A percentile compares a stretch with the other conserved stretches of the same genome.
These are phyloP conservation scores for Talaromyces sp. DNA, from an alignment of 2,329 filamentous ascomycete species.

Conservation along the genomic window DNA sequence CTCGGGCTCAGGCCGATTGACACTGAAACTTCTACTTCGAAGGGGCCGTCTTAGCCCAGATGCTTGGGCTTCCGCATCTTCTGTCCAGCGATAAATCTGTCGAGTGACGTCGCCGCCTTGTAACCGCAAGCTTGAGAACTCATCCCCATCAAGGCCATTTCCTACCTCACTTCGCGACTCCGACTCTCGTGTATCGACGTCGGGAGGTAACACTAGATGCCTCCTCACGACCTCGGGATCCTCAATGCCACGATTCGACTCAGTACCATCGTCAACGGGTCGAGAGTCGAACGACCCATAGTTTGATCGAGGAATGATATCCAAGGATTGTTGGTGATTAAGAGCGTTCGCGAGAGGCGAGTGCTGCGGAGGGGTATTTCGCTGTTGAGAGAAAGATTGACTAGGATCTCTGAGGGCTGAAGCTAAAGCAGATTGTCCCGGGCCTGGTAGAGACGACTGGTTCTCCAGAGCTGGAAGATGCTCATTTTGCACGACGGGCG, in stretches of 20 bases:
- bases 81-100: slow-evolving; percentile 94
- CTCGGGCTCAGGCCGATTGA: slow-evolving; percentile 72
- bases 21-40: slow-evolving; percentile 83
- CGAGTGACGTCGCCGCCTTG: slow-evolving; percentile 94
- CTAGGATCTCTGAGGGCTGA: slow-evolving; percentile 72
- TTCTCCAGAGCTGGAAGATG: slow-evolving; percentile 57
- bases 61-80: slow-evolving; percentile 70
- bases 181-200: slow-evolving; percentile 31
- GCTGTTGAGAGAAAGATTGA: slow-evolving; percentile 46
- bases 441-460: slow-evolving; percentile 62
- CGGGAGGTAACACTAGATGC: slow-evolving; percentile 72
- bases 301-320: slow-evolving; percentile 60
- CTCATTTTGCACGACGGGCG: slow-evolving; percentile 50
- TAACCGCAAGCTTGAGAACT: slow-evolving; percentile 88
- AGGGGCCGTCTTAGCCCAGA: slow-evolving; percentile 53
- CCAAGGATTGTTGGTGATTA: slow-evolving; percentile 42
- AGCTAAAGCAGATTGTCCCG: slow-evolving; percentile 81
- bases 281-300: slow-evolving; percentile 83
- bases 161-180: slow-evolving; percentile 31
- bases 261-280: slow-evolving; percentile 44
- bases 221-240: slow-evolving; percentile 87
- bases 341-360: slow-evolving; percentile 53
- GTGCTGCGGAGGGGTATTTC: slow-evolving; percentile 44
- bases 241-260: slow-evolving; percentile 60
- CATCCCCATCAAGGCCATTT: slow-evolving; percentile 56